Evolutionary conservation across 2,329 filamentous ascomycete species (phyloP), one percentile per base, ranked within the genome.

Genomic region (Phaeophleospora eucalypticola): DNA sequence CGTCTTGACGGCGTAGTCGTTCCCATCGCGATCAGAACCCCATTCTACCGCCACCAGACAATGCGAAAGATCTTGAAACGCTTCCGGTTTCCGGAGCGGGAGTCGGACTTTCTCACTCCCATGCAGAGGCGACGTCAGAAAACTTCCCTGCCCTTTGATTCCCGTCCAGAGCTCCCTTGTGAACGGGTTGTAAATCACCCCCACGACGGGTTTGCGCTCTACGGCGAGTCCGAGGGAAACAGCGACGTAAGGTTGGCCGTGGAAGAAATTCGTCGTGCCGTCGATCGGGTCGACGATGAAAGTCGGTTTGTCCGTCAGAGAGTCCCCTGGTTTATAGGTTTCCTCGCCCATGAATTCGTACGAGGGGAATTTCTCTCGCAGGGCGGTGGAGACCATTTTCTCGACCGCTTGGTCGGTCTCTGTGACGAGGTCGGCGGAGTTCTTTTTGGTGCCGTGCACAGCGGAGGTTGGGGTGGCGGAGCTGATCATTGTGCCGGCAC

Each of bases 241-340:
- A 70, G 82, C 87, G 52, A 87, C 85, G 59, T 81, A 77, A 3
- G 85, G 84, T 68, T 87, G 84, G 16, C 78, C 79, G 68, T 90
- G 87, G 38, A 90, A 79, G 62, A 91, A 89, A 74, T 90, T 90
- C 41, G 84, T 88, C 4, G 80, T 89, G 61, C 85, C 87, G 69
- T 91, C 87, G 58, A 91, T 89, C 36, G 87, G 87, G 65, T 91
- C 87, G 56, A 87, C 83, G 61, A 90, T 79, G 69, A 90, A 90
- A 36, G 87, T 91, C 1, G 87, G 86, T 14, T 76, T 76, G 21
- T 75, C 66, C 0, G 81, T 84, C 38, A 91, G 72, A n/a, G 61
- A 67, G 55, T 70, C 70, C 58, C 85, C 85, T 1, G 84, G 78
- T 53, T 81, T 74, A 71, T 88, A 82, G 2, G 86, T 89, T 69